Base-by-base conservation (phyloP, 257 asterid genomes). In the Oldenlandia corymbosa region DNA sequence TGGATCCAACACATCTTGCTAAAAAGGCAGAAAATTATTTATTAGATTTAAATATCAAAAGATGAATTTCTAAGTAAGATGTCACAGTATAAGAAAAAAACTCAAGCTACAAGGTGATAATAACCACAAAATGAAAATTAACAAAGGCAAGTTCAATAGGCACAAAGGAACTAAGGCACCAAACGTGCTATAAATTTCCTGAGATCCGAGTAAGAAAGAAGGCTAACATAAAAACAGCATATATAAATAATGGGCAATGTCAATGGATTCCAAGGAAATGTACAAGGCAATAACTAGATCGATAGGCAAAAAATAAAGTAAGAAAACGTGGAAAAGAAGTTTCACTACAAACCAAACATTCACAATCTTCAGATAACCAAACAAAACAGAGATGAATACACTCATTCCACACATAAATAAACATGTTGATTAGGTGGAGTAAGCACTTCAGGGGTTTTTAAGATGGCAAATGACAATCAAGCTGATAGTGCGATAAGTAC, bases 1-100 rank as follows among this genome's bases (percentile, higher is more conserved):
- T 39, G 97, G 99, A 74, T 93, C 99, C 88, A 93, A 67, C 7
- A 59, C 68, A 76, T 90, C 95, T 85, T 93, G 99, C 99, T 92
- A 54, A 62, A 20, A 64, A 63, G 72, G 81, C 62, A 24, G 43
- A 41, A 16, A 28, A 36, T 47, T 55, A 16, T 43, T 18, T 49
- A 34, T 37, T 27, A 60, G 62, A 60, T 26, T 42, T 32, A 56
- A 34, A 30, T n/a, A 56, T 14, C 1, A 7, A 20, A 41, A 30
- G 43, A 41, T 10, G n/a, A 58, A 46, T 5, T 50, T 17, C 43
- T n/a, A n/a, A n/a, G n/a, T n/a, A n/a, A n/a, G n/a, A n/a, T n/a
- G n/a, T n/a, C n/a, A n/a, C n/a, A n/a, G n/a, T n/a, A n/a, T n/a
- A 65, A 53, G 62, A 53, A 68, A 47, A 49, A 32, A 30, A 56